Evolutionary conservation across 495 filamentous ascomycete genomes (phyloP), one percentile per base, ranked within the genome.

Genomic region (Xylaria palmicola): DNA sequence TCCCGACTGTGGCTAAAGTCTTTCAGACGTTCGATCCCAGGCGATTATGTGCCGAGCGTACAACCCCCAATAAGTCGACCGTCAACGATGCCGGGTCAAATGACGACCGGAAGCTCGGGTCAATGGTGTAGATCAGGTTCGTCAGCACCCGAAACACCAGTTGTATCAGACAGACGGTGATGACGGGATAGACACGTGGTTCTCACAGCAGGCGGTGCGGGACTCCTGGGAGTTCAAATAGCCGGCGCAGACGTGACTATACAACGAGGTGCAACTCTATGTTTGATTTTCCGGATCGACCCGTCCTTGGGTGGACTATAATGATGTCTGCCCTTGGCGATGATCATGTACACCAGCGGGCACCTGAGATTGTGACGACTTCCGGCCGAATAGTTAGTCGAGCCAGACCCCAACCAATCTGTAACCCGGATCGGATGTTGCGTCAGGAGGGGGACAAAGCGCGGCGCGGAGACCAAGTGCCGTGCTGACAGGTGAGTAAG

Each of bases 131-230:
- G 47, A 50, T 41, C 56, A 40, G 15, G 20, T 50, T 19, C 39
- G 27, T 37, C 13, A 20, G 30, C 49, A 60, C 32, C 48, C 24
- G 62, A 72, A 69, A 68, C 67, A 44, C 51, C 51, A 43, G 39
- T 4, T 40, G 64, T 59, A 39, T 72, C 64, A 65, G 60, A 37
- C 8, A 9, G 29, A 19, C 40, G 0, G 24, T 17, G 32, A 34
- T 51, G 37, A 51, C 39, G 39, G 49, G 39, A 36, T 29, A 39
- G 10, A 24, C 56, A 60, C 26, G 49, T 41, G 58, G 26, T 22
- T 37, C 37, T 24, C 37, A 36, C 29, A 54, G 45, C 19, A 47
- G 36, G 9, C 39, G 24, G 27, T 19, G 49, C 19, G 20, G 40
- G 22, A 34, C 30, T 17, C 22, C 9, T n/a, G 39, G 27, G 15